Evolutionary conservation across 164 flowering plant genomes (phyloP).

Genomic region (Vitis amurensis): DNA sequence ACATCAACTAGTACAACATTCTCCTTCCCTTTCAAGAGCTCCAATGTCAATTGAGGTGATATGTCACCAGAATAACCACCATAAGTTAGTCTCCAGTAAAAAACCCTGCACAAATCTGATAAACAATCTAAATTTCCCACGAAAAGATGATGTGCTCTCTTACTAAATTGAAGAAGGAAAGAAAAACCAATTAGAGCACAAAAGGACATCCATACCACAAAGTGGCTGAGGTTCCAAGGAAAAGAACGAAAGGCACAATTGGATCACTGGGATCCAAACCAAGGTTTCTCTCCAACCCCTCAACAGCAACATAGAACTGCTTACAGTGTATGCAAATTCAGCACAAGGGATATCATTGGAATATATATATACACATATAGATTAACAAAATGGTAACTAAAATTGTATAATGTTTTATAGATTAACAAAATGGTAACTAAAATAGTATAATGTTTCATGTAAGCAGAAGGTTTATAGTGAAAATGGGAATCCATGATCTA

Average conservation of each 20-base stretch:
- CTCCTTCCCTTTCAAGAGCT: constrained; percentile 57
- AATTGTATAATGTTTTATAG: not conserved
- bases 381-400: not conserved
- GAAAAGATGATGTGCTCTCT: constrained; percentile 3
- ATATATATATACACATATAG: not conserved
- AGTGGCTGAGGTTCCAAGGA: constrained; percentile 64
- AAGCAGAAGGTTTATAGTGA: no score
- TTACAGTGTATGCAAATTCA: constrained; percentile 6
- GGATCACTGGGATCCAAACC: constrained; percentile 92
- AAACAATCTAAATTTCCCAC: constrained; percentile 31
- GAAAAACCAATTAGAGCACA: not conserved
- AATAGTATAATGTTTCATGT: not conserved
- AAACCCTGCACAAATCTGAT: constrained; percentile 80
- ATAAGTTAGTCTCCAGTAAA: constrained; percentile 63
- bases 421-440: not conserved
- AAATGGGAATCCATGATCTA: not conserved
- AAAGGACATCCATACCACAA: constrained; percentile 63
- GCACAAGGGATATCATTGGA: not conserved
- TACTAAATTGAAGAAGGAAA: not conserved
- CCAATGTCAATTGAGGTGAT: constrained; percentile 65
- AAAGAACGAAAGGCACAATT: constrained; percentile 55
- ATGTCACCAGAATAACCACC: constrained; percentile 92
- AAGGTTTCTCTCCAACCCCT: constrained; percentile 62
- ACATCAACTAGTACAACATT: constrained; percentile 75
- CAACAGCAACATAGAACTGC: constrained; percentile 61